Base-by-base conservation (phyloP, 495 filamentous ascomycete species). In the Chaetomium cochliodes region DNA sequence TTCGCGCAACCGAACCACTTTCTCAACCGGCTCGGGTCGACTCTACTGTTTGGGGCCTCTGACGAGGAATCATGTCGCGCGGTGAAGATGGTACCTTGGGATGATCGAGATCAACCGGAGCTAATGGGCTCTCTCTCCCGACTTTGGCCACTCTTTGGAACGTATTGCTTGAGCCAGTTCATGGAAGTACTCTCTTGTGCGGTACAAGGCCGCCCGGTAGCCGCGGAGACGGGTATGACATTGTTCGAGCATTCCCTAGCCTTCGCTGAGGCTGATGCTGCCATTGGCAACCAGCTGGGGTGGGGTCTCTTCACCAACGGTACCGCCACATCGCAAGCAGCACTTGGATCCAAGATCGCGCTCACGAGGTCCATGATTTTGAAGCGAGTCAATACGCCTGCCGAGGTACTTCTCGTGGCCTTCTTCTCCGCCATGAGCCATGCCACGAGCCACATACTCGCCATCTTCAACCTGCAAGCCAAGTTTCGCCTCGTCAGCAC, bases 161-260 rank as follows among this genome's bases (percentile, higher is more conserved):
- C 87, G 0, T 79, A 97, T 13, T 94, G 92, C 62, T 70, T 94
- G 2, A 90, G 90, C 67, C 92, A 96, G 69, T 94, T 97, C 69
- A 74, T 96, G 28, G 94, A 98, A 72, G 92, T 89, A 0, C 79
- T 98, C 23, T 86, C 88, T 7, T 93, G 91, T 73, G 90, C 93
- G 5, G 80, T 98, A n/a, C 92, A 96, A 67, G 92, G 93, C n/a
- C 85, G 89, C 13, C 81, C 82, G 4, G 81, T 89, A 7, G 84
- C 88, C 64, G 87, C 92, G 0, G 94, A 98, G 77, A 94, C 92
- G 0, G 92, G 93, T 7, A 97, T 98, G 91, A 96, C 93, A 0
- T 84, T 98, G 22, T 94, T 98, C 72, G 94, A 98, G 68, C 92
- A 97, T 72, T 98, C 94, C 0, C 79, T 98, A 16, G 94, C 94